Conservation (phyloP, 306 rosid genomes). For the Quercus parvula region DNA sequence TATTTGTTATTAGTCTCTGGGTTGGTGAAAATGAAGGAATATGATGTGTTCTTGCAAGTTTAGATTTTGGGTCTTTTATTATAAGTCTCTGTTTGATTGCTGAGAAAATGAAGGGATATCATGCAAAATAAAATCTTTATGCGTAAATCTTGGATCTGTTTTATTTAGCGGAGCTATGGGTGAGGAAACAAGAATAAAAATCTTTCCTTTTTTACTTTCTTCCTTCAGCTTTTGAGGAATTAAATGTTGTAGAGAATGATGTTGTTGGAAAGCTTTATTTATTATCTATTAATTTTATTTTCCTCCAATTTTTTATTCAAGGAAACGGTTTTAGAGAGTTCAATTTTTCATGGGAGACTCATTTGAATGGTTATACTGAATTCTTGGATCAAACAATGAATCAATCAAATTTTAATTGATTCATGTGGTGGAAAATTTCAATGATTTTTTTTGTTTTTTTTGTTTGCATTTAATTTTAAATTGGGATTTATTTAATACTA, state of each 20-base stretch:
- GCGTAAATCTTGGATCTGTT: neutral
- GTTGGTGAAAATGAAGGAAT: too few species aligned
- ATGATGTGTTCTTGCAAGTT: too few species aligned
- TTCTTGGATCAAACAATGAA: too few species aligned
- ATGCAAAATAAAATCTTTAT: too few species aligned
- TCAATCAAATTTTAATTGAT: neutral
- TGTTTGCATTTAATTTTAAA: neutral
- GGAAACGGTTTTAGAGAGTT: neutral
- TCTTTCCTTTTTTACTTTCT: neutral
- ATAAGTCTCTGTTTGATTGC: conserved; percentile 2
- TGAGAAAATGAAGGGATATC: neutral
- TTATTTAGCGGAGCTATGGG: too few species aligned
- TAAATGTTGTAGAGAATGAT: neutral
- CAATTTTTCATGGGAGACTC: neutral
- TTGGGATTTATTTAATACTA: conserved; percentile 24
- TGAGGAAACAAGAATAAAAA: neutral
- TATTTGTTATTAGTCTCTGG: neutral
- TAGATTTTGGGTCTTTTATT: neutral
- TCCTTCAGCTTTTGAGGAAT: neutral
- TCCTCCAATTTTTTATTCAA: too few species aligned
- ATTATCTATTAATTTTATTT: too few species aligned
- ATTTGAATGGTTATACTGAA: neutral
- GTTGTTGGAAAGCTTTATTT: neutral
- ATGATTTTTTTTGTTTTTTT: neutral
- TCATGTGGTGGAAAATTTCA: neutral